These are phyloP conservation scores for Croton laevigatus DNA, from an alignment of 441 rosid genomes.

Conservation along the genomic window DNA sequence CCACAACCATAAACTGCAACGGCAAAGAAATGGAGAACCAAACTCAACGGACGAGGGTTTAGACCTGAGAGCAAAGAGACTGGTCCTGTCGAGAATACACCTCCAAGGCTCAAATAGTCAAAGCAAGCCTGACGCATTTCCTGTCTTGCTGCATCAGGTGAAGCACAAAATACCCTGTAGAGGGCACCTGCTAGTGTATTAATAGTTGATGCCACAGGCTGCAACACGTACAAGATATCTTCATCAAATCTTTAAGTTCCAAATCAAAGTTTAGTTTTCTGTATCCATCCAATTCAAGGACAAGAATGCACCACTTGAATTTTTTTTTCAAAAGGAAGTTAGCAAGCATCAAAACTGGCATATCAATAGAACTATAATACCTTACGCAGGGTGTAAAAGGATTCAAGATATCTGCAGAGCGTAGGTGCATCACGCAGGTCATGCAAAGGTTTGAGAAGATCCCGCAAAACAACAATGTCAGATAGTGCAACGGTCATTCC, in stretches of 20 bases:
- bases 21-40: slow-evolving; percentile 23
- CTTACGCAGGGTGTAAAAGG: slow-evolving; percentile 77
- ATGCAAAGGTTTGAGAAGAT: slow-evolving; percentile 57
- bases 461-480: slow-evolving; percentile 62
- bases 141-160: slow-evolving; percentile 18
- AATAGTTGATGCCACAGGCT: slow-evolving; percentile 24
- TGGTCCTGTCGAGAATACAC: slow-evolving; percentile 11
- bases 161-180: slow-evolving; percentile 18
- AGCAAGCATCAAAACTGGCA: not conserved
- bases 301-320: not conserved
- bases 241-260: not conserved
- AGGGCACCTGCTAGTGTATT: slow-evolving; percentile 22
- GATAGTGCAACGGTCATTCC: slow-evolving; percentile 87
- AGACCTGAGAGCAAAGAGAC: slow-evolving; percentile 18
- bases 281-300: not conserved
- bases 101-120: slow-evolving; percentile 22
- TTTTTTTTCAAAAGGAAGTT: too few relatives aligned
- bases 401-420: slow-evolving; percentile 72
- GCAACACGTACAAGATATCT: not conserved
- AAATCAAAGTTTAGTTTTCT: not conserved
- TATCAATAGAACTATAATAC: slow-evolving; percentile 29
- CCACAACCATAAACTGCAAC: slow-evolving; percentile 22
- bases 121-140: slow-evolving; percentile 26
- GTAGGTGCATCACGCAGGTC: slow-evolving; percentile 53
- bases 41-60: slow-evolving; percentile 14